phyloP scores from a whole-genome alignment of 805 yeast genomes.

The Wickerhamiella bombiphila region DNA sequence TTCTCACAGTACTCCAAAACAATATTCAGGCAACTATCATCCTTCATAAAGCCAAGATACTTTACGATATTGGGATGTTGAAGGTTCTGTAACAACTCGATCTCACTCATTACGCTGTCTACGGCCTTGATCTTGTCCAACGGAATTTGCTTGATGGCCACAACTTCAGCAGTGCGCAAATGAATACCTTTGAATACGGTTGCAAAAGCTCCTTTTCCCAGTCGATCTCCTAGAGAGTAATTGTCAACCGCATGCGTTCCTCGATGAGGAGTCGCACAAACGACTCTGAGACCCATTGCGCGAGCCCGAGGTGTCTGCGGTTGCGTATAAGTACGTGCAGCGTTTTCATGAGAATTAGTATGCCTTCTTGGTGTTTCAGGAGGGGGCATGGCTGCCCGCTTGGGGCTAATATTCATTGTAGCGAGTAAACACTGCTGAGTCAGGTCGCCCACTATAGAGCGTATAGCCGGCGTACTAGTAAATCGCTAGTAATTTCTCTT shows the following conservation, averaged over 20 bases:
- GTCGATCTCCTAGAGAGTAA: slow-evolving; percentile 34
- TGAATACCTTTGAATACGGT: slow-evolving; percentile 67
- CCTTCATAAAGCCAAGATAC: slow-evolving; percentile 52
- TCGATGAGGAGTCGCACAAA: slow-evolving; percentile 17
- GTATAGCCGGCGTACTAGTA: too few relatives aligned
- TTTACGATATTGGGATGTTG: slow-evolving; percentile 54
- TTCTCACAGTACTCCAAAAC: slow-evolving; percentile 49
- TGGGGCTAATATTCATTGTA: too few relatives aligned
- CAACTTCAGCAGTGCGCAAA: slow-evolving; percentile 45
- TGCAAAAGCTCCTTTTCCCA: slow-evolving; percentile 90
- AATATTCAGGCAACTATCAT: slow-evolving; percentile 37
- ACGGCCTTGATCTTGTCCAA: slow-evolving; percentile 30
- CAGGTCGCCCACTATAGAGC: too few relatives aligned
- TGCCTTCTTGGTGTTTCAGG: too few relatives aligned
- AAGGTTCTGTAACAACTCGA: slow-evolving; percentile 46
- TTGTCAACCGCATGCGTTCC: slow-evolving; percentile 14
- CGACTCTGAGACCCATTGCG: slow-evolving; percentile 16
- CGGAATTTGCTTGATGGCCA: slow-evolving; percentile 70
- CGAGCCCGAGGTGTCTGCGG: slow-evolving; percentile 10
- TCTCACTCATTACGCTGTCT: slow-evolving; percentile 46
- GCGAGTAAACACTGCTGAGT: too few relatives aligned
- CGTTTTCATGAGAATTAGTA: too few relatives aligned
- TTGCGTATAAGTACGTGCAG: too few relatives aligned
- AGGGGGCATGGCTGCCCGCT: too few relatives aligned
- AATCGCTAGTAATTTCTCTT: too few relatives aligned